phyloP scores from a whole-genome alignment of 495 filamentous ascomycete species.

The Saxispiralis lemnorum region DNA sequence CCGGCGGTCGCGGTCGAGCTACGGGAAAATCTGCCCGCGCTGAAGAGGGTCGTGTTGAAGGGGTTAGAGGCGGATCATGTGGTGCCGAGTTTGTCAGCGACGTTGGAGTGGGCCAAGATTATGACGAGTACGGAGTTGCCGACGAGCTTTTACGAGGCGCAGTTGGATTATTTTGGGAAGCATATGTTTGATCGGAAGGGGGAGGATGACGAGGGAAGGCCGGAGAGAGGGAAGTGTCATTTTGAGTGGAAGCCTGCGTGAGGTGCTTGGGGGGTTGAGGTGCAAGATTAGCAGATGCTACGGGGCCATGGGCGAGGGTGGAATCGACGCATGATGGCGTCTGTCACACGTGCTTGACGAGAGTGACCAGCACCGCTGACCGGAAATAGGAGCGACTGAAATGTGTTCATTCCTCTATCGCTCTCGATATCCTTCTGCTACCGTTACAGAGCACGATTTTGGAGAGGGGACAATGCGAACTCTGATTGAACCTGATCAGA shows the following conservation, averaged over 20 bases:
- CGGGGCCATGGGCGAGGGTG: too few relatives aligned
- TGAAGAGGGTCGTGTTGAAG: constrained; percentile 42
- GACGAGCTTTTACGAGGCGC: constrained; percentile 56
- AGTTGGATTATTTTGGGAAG: constrained; percentile 61
- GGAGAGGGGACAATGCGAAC: too few relatives aligned
- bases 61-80: constrained; percentile 43
- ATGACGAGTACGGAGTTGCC: constrained; percentile 31
- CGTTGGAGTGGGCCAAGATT: constrained; percentile 55
- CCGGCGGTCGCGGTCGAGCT: constrained; percentile 36
- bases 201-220: constrained; percentile 28
- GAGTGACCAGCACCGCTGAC: too few relatives aligned
- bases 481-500: too few relatives aligned
- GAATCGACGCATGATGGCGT: too few relatives aligned
- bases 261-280: too few relatives aligned
- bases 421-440: too few relatives aligned
- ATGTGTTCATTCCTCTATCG: too few relatives aligned
- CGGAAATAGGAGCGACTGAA: too few relatives aligned
- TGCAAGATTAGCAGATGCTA: too few relatives aligned
- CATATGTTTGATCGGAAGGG: constrained; percentile 45
- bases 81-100: constrained; percentile 45
- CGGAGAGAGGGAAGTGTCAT: constrained; percentile 35
- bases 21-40: constrained; percentile 19
- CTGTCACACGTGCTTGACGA: too few relatives aligned
- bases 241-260: constrained; percentile 39
- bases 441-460: too few relatives aligned